These are phyloP conservation scores for Aspergillus tamarii DNA, from an alignment of 2,329 filamentous ascomycete species.

Conservation along the genomic window DNA sequence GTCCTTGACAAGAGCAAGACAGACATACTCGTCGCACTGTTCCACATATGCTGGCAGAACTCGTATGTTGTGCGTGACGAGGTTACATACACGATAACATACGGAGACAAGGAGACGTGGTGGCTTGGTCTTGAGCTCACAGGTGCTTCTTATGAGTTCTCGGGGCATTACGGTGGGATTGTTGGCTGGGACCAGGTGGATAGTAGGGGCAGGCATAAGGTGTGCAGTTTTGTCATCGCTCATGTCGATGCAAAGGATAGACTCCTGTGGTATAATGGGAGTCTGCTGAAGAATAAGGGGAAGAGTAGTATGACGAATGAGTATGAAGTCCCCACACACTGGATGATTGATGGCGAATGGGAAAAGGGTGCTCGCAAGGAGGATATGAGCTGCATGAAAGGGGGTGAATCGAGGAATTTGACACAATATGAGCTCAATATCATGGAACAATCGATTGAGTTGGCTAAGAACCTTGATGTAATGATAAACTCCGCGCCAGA, in stretches of 20 bases:
- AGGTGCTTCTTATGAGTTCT: conserved; percentile 12
- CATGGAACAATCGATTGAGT: conserved; percentile 5
- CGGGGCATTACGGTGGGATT: conserved; percentile 12
- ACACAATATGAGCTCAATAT: conserved; percentile 1
- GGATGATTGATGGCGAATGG: conserved; percentile 19
- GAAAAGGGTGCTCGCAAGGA: conserved; percentile 11
- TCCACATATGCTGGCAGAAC: conserved; percentile 17
- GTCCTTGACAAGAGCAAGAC: conserved; percentile 7
- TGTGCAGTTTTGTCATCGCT: conserved; percentile 16
- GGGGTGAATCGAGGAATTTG: conserved; percentile 1
- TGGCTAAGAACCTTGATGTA: conserved; percentile 4
- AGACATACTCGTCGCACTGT: conserved; percentile 4
- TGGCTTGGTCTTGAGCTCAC: conserved; percentile 15
- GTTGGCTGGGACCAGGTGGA: conserved; percentile 11
- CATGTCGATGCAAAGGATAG: conserved; percentile 14
- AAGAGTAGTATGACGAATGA: conserved; percentile 1
- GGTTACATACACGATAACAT: conserved; percentile 7
- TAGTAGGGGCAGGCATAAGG: background rate
- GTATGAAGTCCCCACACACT: conserved; percentile 3
- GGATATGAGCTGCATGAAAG: conserved; percentile 15
- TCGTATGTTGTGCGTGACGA: conserved; percentile 13
- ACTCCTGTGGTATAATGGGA: conserved; percentile 17
- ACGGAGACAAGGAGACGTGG: conserved; percentile 16
- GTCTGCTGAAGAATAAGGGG: conserved; percentile 14
- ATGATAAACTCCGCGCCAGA: background rate